These are phyloP conservation scores for Alectoria sarmentosa DNA, from an alignment of 495 filamentous ascomycete genomes.

Conservation along the genomic window DNA sequence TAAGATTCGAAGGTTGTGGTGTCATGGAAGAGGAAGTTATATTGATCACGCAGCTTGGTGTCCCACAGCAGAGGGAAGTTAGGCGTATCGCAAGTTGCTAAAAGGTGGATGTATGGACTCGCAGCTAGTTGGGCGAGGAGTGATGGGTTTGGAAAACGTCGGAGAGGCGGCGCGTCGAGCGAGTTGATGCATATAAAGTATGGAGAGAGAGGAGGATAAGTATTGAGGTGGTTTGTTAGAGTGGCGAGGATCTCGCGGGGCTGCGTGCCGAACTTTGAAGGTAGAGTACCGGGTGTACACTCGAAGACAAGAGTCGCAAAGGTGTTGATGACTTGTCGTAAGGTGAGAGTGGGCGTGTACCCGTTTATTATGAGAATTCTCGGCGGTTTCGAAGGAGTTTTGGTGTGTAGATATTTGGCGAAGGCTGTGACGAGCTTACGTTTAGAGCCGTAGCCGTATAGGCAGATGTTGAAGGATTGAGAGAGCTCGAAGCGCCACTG, in stretches of 20 bases:
- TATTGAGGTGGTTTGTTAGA: constrained; percentile 51
- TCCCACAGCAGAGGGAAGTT: constrained; percentile 89
- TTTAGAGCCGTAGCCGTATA: constrained; percentile 92
- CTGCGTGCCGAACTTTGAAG: constrained; percentile 51
- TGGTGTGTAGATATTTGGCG: constrained; percentile 60
- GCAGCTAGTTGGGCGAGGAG: constrained; percentile 70
- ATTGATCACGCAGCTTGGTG: constrained; percentile 63
- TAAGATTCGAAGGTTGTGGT: constrained; percentile 81
- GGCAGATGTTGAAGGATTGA: constrained; percentile 82
- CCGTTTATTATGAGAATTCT: constrained; percentile 85
- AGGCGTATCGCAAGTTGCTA: constrained; percentile 80
- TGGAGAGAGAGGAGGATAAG: constrained; percentile 33
- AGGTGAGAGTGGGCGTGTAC: constrained; percentile 66
- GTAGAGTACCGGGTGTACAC: constrained; percentile 34
- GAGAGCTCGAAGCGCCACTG: constrained; percentile 92
- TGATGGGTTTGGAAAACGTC: constrained; percentile 59
- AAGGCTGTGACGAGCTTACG: constrained; percentile 67
- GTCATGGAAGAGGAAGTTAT: constrained; percentile 88
- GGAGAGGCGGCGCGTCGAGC: constrained; percentile 71
- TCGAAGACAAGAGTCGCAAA: constrained; percentile 60
- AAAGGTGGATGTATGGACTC: constrained; percentile 63
- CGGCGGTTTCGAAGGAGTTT: constrained; percentile 33
- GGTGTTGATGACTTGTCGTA: constrained; percentile 71
- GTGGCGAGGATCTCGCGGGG: constrained; percentile 59
- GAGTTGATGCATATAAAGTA: constrained; percentile 78